Percentiles rank a stretch among this genome's conserved stretches.
Conservation (phyloP, 495 filamentous ascomycete species). For the Penicillium chermesinum region DNA sequence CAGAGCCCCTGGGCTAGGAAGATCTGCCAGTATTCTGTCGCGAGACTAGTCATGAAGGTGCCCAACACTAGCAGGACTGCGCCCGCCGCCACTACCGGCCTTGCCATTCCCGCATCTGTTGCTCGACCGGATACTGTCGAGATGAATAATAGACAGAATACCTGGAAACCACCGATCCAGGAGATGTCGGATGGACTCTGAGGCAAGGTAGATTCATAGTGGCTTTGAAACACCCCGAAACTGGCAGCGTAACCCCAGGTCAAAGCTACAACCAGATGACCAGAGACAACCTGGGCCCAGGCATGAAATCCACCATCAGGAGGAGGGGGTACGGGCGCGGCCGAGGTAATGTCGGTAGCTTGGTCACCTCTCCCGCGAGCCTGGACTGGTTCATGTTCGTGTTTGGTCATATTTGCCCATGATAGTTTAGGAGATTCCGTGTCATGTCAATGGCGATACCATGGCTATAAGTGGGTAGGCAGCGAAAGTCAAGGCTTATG, state of each 20-base stretch:
- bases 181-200: neutral
- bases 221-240: neutral
- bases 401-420: too few species aligned
- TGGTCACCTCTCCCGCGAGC: too few species aligned
- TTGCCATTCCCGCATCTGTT: neutral
- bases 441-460: too few species aligned
- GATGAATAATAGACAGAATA: neutral
- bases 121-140: neutral
- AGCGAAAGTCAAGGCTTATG: too few species aligned
- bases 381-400: too few species aligned
- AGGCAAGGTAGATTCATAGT: neutral
- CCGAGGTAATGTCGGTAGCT: too few species aligned
- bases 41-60: neutral
- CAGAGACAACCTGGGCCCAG: neutral
- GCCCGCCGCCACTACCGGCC: neutral
- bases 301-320: neutral
- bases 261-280: neutral
- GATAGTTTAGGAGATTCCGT: too few species aligned
- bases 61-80: neutral
- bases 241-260: neutral
- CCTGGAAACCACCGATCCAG: conserved; percentile 4
- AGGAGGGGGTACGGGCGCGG: neutral
- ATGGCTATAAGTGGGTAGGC: too few species aligned
- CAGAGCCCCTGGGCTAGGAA: conserved; percentile 23
- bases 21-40: conserved; percentile 20